Base-by-base conservation (phyloP, 2,329 filamentous ascomycete species). In the Cyanodermella asteris region DNA sequence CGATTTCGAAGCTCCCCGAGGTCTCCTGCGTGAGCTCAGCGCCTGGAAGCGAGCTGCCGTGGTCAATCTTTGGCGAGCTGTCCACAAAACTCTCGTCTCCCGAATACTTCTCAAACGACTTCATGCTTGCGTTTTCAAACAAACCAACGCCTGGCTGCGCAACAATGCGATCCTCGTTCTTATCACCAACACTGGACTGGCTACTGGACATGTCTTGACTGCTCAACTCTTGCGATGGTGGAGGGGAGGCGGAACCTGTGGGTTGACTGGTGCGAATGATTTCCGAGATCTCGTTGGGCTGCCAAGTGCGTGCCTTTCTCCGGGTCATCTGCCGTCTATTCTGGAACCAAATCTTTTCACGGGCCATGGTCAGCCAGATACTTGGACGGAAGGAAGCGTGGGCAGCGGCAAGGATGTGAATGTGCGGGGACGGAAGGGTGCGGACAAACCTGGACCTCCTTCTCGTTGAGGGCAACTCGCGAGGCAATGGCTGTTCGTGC, bases 281-380 rank as follows among this genome's bases (percentile, higher is more conserved):
- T 6, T 44, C 44, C 13, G 52, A 67, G 27, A 84, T 62, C 44
- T 87, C 78, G 45, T 81, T 70, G 7, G 72, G 65, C 15, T 77
- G 66, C 18, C 91, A 60, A 23, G 82, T 81, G 37, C 77, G 73
- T 28, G 78, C 80, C 54, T 84, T 90, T 36, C 84, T 68, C 38
- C 84, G 67, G 46, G 90, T 78, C 49, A 90, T 91, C 48, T 94
- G 84, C 36, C 84, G 66, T 42, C 81, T 69, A 43, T 93, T 93
- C 43, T 93, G 84, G 51, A 93, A 93, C 84, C 84, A 94, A 39
- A 93, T 91, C 84, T 93, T 20, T 12, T 11, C 14, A 23, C n/a
- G 12, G 17, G 22, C 13, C 23, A 27, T 34, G 21, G 37, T 34
- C 25, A 30, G 30, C 43, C 23, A 31, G 22, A 14, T 18, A 5